Percentiles rank a stretch among this genome's conserved stretches.
These are phyloP conservation scores for Aureobasidium lini DNA, from an alignment of 2,329 filamentous ascomycete genomes.

Conservation along the genomic window DNA sequence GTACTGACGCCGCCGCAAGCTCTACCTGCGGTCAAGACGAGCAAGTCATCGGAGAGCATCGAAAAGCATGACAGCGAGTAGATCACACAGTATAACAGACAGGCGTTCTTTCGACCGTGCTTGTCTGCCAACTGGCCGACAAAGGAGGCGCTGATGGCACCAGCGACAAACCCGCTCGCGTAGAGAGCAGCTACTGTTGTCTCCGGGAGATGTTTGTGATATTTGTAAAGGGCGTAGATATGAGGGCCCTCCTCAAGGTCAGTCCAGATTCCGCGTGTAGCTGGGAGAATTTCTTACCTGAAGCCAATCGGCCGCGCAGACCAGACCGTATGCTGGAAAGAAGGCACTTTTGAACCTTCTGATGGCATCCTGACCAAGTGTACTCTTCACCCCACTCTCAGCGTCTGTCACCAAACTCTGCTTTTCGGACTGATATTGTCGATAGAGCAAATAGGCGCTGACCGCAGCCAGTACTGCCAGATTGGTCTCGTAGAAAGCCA, in stretches of 20 bases:
- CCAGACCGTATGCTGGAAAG: constrained; percentile 39
- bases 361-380: constrained; percentile 24
- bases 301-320: constrained; percentile 41
- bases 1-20: constrained; percentile 49
- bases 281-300: constrained; percentile 26
- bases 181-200: constrained; percentile 40
- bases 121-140: constrained; percentile 43
- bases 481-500: constrained; percentile 21
- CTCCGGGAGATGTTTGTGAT: constrained; percentile 42
- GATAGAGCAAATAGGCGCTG: constrained; percentile 18
- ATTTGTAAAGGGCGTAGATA: constrained; percentile 47
- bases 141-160: constrained; percentile 42
- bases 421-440: constrained; percentile 14
- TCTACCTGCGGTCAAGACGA: constrained; percentile 45
- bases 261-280: background rate
- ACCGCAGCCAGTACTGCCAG: constrained; percentile 19
- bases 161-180: constrained; percentile 43
- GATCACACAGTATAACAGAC: constrained; percentile 47
- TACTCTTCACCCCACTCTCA: constrained; percentile 21
- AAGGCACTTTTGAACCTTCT: constrained; percentile 34
- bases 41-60: constrained; percentile 40
- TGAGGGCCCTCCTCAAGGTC: constrained; percentile 33
- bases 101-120: constrained; percentile 46
- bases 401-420: constrained; percentile 11
- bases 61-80: constrained; percentile 49